Base-by-base conservation (phyloP, 2,329 filamentous ascomycete species). In the Claviceps capensis region DNA sequence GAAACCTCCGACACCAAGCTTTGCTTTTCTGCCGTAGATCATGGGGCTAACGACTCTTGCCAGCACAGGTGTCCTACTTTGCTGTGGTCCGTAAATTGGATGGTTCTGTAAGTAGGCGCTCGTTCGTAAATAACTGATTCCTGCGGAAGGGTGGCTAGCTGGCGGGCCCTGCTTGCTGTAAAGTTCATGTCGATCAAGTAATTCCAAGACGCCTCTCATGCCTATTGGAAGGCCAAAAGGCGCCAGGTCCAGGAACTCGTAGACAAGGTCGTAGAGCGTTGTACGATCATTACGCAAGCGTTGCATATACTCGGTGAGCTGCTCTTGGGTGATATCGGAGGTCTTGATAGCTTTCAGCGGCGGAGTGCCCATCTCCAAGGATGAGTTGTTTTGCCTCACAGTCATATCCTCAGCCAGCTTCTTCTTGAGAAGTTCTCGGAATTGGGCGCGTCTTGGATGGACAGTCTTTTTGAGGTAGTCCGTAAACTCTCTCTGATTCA, bases 211-310 rank as follows among this genome's bases (percentile, higher is more conserved):
- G 22, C 61, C 59, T 43, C 59, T 52, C 36, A 63, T 52, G 40
- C 64, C 63, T 23, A 63, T 58, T 14, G 61, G 62, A 50, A 60
- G 62, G 37, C 65, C 65, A 19, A 82, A 61, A 1, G 78, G 78
- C 2, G 77, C 77, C 16, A 85, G 72, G 58, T 84, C 81, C 49
- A 85, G 69, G 63, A 83, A 84, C 52, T 73, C 70, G 60, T 78
- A 74, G 45, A 84, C 75, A 43, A 77, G 64, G 6, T 69, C 68
- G 62, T 75, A 81, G 3, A 84, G 67, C 7, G 67, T 65, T 9
- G 67, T 61, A 5, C 74, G 72, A 52, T 82, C 72, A 52, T 69
- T 60, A 37, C 81, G 78, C 50, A 83, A 65, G 44, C 65, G 63
- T 53, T 74, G 75, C 54, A 82, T 61, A 59, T 76, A 78, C 17